Evolutionary conservation across 192 early-diverging fungal species (phyloP).

Genomic region (Mortierella claussenii): DNA sequence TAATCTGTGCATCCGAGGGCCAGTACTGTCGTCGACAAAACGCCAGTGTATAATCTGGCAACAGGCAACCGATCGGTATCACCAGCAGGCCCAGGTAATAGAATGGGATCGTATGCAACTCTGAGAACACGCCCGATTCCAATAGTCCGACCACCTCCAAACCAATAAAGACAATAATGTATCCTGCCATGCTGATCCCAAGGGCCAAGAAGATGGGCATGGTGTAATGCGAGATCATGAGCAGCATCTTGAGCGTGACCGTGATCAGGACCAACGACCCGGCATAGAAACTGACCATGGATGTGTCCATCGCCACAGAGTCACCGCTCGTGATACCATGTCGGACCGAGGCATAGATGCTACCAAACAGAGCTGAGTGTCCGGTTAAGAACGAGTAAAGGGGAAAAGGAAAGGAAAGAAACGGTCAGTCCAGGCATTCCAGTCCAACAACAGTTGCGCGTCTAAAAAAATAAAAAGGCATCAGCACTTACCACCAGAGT

Average conservation of each 20-base stretch:
- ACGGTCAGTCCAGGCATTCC: too few species aligned
- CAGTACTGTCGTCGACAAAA: slow-evolving; percentile 29
- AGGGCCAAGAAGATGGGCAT: slow-evolving; percentile 38
- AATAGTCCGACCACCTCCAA: slow-evolving; percentile 29
- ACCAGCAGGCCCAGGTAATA: slow-evolving; percentile 43
- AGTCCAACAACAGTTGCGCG: too few species aligned
- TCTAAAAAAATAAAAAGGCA: not conserved
- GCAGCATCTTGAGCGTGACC: slow-evolving; percentile 49
- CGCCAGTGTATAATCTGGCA: slow-evolving; percentile 40
- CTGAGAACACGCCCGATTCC: slow-evolving; percentile 25
- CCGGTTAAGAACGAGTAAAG: not conserved
- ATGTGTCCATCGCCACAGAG: slow-evolving; percentile 17
- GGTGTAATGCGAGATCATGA: slow-evolving; percentile 46
- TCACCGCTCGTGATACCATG: slow-evolving; percentile 19
- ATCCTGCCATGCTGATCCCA: slow-evolving; percentile 35
- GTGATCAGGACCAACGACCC: slow-evolving; percentile 47
- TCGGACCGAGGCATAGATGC: slow-evolving; percentile 28
- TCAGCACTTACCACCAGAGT: slow-evolving; percentile 41
- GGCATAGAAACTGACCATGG: slow-evolving; percentile 45
- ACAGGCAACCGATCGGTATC: slow-evolving; percentile 38
- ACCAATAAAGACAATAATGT: slow-evolving; percentile 41
- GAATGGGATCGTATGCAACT: slow-evolving; percentile 33
- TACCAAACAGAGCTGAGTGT: slow-evolving; percentile 33
- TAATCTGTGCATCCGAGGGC: slow-evolving; percentile 49
- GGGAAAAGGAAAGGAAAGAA: not conserved